Evolutionary conservation across 805 yeast genomes (phyloP), one percentile per base, ranked within the genome.

Genomic region (Starmerella vaccinii): DNA sequence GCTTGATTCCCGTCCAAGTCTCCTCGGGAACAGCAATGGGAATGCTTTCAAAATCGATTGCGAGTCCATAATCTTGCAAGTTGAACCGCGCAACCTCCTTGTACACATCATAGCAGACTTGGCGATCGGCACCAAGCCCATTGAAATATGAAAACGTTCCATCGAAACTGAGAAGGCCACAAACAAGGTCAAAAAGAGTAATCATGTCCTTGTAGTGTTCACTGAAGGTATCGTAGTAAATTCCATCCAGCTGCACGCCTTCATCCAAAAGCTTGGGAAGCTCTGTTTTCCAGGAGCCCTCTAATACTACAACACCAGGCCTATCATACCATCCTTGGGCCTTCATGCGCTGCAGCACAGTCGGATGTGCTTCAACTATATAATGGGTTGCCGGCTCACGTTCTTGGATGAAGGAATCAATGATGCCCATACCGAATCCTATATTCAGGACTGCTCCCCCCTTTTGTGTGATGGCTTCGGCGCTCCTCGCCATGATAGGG

Each of bases 361-460:
- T 95, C 1, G 97, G 96, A 63, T 89, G 97, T 0, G 97, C 96
- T 65, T 89, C 97, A 52, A 86, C 81, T 38, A 89, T 90, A 65
- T 86, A 89, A 64, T 89, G 97, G 54, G 73, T 76, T 3, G 77
- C 70, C 21, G 89, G 90, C 18, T 59, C 60, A 40, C 66, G 68
- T 2, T 66, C 66, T 61, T 83, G 83, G 53, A 89, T 84, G 75
- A 81, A 78, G 1, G 77, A 69, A 64, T 89, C 97, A 49, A 89
- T 88, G 49, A 89, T 90, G 2, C 97, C 97, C 96, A 89, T 86
- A 2, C 97, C 97, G 64, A 90, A 89, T 0, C 97, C 97, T 35
- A 89, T 84, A 61, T 89, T 89, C 33, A 90, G 69, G 2, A 90
- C 78, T 1, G 49, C 46, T 12, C 59, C 55, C 35, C 70, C 75